phyloP scores from a whole-genome alignment of 225 moss, liverwort and hornwort species.

The Polytrichum formosum region DNA sequence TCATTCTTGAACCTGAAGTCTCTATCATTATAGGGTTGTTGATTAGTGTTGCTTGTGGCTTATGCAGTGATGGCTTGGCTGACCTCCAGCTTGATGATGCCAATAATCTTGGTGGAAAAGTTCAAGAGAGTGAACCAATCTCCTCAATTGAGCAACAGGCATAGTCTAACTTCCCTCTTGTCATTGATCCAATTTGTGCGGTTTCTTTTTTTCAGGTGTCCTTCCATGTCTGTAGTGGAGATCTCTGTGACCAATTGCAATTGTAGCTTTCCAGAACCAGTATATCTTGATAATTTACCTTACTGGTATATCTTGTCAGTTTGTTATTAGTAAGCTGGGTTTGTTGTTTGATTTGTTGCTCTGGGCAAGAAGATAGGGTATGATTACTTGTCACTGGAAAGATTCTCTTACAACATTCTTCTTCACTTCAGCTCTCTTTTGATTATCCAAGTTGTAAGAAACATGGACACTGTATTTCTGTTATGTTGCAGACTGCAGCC shows the following conservation, averaged over 20 bases:
- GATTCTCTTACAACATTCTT: no score
- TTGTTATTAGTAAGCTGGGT: no score
- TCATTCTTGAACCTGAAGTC: no score
- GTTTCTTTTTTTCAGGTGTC: not conserved
- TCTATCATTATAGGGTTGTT: no score
- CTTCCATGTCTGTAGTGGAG: no score
- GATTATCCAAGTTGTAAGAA: constrained; percentile 1
- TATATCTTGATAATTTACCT: no score
- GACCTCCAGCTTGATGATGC: constrained; percentile 33
- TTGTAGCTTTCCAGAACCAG: no score
- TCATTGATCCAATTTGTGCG: not conserved
- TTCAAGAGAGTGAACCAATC: constrained; percentile 26
- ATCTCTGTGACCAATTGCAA: no score
- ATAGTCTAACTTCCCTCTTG: not conserved
- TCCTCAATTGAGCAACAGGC: constrained; percentile 42
- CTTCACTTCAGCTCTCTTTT: not conserved
- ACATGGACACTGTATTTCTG: not conserved
- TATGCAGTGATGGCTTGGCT: constrained; percentile 33
- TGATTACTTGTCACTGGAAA: no score
- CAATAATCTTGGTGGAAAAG: constrained; percentile 19
- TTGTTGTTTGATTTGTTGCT: no score
- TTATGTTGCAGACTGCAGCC: constrained; percentile 37
- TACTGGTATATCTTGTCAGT: no score
- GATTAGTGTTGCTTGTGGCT: constrained; percentile 1
- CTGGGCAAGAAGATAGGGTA: no score